phyloP scores from a whole-genome alignment of 495 filamentous ascomycete species.

The Cenococcum geophilum region DNA sequence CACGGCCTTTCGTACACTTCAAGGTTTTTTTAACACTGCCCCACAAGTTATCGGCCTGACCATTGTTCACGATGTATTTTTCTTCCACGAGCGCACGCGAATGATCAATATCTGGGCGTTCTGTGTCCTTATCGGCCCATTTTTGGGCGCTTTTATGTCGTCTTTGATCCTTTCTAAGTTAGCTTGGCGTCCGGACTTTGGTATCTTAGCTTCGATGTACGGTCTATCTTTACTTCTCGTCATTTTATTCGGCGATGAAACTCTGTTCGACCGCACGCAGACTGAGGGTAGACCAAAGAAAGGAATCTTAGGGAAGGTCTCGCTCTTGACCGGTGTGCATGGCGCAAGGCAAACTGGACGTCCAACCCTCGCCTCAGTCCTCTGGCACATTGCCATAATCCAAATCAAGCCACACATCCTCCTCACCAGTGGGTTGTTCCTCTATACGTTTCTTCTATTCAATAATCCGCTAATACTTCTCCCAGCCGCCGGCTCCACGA shows the following conservation, averaged over 20 bases:
- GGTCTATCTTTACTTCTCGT: not conserved
- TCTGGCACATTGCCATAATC: not conserved
- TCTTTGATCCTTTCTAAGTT: constrained; percentile 38
- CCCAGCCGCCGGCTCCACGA: not conserved
- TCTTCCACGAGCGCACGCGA: constrained; percentile 42
- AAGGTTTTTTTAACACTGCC: constrained; percentile 47
- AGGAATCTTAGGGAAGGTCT: not conserved
- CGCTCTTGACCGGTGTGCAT: not conserved
- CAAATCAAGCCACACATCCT: not conserved
- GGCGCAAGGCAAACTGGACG: not conserved
- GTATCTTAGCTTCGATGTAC: constrained; percentile 27
- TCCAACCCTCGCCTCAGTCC: not conserved
- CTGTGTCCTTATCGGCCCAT: constrained; percentile 44
- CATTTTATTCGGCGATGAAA: not conserved
- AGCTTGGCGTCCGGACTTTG: constrained; percentile 44
- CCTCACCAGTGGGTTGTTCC: not conserved
- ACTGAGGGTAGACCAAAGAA: not conserved
- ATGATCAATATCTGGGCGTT: constrained; percentile 48
- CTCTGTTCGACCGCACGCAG: not conserved
- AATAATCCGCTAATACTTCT: too few relatives aligned
- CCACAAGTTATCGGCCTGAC: constrained; percentile 45
- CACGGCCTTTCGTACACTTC: constrained; percentile 46
- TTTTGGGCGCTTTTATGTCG: constrained; percentile 42
- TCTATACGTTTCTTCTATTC: not conserved
- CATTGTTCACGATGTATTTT: constrained; percentile 47